phyloP scores from a whole-genome alignment of 768 basidiomycete species.

The Galerina sulciceps region DNA sequence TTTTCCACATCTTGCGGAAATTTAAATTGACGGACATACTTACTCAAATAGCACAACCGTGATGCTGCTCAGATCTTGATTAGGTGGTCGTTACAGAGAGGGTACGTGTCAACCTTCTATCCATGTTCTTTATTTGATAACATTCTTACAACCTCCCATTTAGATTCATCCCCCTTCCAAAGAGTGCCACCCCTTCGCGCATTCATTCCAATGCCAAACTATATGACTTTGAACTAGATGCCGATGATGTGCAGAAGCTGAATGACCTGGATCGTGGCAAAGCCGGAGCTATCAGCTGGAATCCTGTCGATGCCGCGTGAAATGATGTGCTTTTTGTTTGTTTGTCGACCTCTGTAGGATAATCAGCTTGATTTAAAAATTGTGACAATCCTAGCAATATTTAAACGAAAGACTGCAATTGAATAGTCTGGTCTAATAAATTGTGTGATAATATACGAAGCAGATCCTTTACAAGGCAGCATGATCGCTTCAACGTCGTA shows the following conservation, averaged over 20 bases:
- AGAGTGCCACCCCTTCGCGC: slow-evolving; percentile 71
- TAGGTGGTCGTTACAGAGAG: slow-evolving; percentile 89
- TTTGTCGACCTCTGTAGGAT: background rate
- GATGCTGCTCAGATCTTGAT: slow-evolving; percentile 82
- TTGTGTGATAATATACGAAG: no score
- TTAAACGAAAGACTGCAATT: no score
- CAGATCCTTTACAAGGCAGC: no score
- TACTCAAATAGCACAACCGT: slow-evolving; percentile 48
- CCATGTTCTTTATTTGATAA: background rate
- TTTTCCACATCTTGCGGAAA: no score
- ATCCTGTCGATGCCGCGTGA: slow-evolving; percentile 48
- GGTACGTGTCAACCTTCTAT: slow-evolving; percentile 43
- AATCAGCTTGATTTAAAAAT: background rate
- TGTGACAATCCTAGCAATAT: background rate
- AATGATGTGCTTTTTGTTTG: background rate
- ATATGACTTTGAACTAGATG: slow-evolving; percentile 73
- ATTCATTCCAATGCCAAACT: slow-evolving; percentile 76
- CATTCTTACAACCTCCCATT: background rate
- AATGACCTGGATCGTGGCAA: slow-evolving; percentile 76
- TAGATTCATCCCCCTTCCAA: slow-evolving; percentile 84
- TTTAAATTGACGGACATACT: background rate
- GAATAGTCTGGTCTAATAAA: no score
- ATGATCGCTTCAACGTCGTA: no score
- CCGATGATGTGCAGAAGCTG: slow-evolving; percentile 67
- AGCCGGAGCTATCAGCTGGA: slow-evolving; percentile 82